Conservation (phyloP, 352 stramenopile genomes). For the Phytopythium litorale region DNA sequence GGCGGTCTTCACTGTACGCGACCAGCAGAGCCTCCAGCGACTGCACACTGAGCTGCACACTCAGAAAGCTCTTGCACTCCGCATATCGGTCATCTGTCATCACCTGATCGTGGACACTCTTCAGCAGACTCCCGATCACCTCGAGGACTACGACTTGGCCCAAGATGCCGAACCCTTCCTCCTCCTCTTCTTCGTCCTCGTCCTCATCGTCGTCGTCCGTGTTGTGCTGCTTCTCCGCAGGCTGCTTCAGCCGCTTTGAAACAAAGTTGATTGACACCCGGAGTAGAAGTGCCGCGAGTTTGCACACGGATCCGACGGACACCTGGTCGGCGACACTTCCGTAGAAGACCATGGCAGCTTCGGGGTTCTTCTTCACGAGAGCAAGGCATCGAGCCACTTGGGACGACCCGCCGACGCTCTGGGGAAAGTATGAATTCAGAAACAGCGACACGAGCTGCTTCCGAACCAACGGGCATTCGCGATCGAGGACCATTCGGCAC, state of each 20-base stretch:
- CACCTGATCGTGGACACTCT: constrained; percentile 70
- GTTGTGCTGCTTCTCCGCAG: constrained; percentile 22
- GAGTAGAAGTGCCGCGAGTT: constrained; percentile 68
- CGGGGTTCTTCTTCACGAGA: constrained; percentile 77
- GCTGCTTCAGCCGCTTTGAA: constrained; percentile 48
- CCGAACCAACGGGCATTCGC: constrained; percentile 40
- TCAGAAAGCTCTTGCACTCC: constrained; percentile 75
- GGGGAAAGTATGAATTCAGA: constrained; percentile 86
- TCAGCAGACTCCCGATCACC: constrained; percentile 66
- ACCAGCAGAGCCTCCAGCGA: constrained; percentile 57
- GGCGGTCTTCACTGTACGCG: constrained; percentile 57
- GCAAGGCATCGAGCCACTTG: constrained; percentile 79
- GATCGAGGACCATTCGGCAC: constrained; percentile 67
- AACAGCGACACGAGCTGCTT: constrained; percentile 83
- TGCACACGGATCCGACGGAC: constrained; percentile 80
- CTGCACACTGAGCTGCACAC: constrained; percentile 56
- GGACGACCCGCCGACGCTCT: constrained; percentile 71
- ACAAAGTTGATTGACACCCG: constrained; percentile 79
- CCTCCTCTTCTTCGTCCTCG: constrained; percentile 57
- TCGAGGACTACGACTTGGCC: constrained; percentile 73
- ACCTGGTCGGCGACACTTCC: constrained; percentile 66
- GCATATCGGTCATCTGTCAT: constrained; percentile 61
- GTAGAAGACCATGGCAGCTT: constrained; percentile 83
- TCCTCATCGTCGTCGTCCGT: constrained; percentile 34
- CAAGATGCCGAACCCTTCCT: constrained; percentile 62